Evolutionary conservation across 805 yeast genomes (phyloP), one percentile per base, ranked within the genome.

Genomic region (Kodamaea leandrae): DNA sequence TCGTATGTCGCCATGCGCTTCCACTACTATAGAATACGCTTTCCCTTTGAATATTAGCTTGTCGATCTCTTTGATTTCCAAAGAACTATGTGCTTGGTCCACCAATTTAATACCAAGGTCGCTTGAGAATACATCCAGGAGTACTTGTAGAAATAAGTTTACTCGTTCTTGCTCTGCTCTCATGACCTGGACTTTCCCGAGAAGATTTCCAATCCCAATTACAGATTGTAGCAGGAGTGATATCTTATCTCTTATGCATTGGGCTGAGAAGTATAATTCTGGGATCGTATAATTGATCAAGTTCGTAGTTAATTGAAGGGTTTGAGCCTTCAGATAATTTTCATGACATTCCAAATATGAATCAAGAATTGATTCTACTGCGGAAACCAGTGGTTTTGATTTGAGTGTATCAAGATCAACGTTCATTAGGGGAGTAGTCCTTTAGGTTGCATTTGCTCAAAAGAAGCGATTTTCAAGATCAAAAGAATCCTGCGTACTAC

Each of bases 11-110:
- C 35, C 21, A 39, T 36, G 18, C 36, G 51, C 46, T 41, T 66
- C 71, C 24, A 53, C 55, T 12, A 58, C 44, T 10, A 58, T 38
- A 1, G 64, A 41, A 32, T 53, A 61, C 8, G 49, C 37, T 34
- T 50, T 55, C 0, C 73, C 73, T 32, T 55, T 64, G 45, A 61
- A 68, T 7, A 69, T n/a, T 4, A 68, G 47, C 37, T 62, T 63
- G 36, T 66, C 72, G n/a, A 64, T 44, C 42, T 68, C 73, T 32
- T 56, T 57, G 6, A 44, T 24, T 23, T 55, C 57, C 5, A 53
- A 19, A 2, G 41, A 36, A 4, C 35, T 26, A 1, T 41, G 10
- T 16, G 41, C 13, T 2, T 8, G 13, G 7, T n/a, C 9, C 10
- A 49, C 34, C 36, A 56, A 32, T 16, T 23, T 35, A 2, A 18